A percentile compares a stretch with the other conserved stretches of the same genome.
phyloP scores from a whole-genome alignment of 179 eudicot genomes.

The Sideroxylon spinosum region DNA sequence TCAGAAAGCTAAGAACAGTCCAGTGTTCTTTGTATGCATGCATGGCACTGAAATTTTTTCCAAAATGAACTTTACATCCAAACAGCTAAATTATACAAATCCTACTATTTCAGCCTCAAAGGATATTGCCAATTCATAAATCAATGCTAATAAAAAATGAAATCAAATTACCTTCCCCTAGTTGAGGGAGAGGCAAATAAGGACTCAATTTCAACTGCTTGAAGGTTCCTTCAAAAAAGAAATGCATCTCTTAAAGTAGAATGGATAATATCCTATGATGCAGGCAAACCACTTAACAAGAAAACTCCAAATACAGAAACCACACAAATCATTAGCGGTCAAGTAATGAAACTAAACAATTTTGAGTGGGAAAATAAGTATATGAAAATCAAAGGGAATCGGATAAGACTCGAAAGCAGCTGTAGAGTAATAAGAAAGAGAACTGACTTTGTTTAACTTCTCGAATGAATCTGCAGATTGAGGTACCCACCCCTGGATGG shows the following conservation, averaged over 20 bases:
- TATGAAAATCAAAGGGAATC: neutral
- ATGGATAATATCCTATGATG: neutral
- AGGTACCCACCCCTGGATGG: constrained; percentile 62
- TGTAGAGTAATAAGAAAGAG: neutral
- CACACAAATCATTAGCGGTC: neutral
- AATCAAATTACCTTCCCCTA: too few species aligned
- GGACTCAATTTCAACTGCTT: neutral
- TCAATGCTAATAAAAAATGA: neutral
- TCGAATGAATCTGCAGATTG: constrained; percentile 58
- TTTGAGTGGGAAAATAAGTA: neutral
- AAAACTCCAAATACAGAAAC: neutral
- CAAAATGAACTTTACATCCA: neutral
- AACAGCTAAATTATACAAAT: neutral
- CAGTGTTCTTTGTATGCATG: neutral
- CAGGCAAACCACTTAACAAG: neutral
- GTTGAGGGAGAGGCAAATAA: neutral
- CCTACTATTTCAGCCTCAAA: neutral
- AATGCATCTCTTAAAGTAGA: neutral
- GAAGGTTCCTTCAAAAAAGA: neutral
- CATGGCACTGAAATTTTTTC: neutral
- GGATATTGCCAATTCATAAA: neutral
- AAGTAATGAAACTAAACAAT: neutral
- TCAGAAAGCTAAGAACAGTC: neutral
- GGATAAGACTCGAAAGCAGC: neutral
- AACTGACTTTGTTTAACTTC: constrained; percentile 48